Evolutionary conservation across 164 flowering plant species (phyloP).

Genomic region (Taxillus chinensis): DNA sequence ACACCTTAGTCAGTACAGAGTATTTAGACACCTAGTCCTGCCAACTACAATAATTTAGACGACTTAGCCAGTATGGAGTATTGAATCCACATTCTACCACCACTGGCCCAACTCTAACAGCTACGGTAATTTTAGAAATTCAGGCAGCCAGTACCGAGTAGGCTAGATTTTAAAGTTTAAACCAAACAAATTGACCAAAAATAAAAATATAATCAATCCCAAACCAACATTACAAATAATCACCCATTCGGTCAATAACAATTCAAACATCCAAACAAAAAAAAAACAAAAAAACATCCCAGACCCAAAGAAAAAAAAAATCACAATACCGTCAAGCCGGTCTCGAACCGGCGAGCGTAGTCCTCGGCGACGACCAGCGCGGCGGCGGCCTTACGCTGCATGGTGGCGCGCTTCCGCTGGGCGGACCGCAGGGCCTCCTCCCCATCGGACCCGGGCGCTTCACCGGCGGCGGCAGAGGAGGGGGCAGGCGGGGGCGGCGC

Average conservation of each 20-base stretch:
- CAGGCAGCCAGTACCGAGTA: too few species aligned
- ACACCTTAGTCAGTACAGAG: too few species aligned
- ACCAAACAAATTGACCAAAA: too few species aligned
- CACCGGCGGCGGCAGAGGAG: constrained; percentile 7
- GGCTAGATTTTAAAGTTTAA: too few species aligned
- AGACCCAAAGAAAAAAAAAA: background rate
- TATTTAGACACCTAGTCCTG: too few species aligned
- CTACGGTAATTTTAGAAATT: too few species aligned
- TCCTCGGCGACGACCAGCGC: constrained; percentile 74
- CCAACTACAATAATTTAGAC: too few species aligned
- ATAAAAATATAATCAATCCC: too few species aligned
- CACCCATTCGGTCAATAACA: background rate
- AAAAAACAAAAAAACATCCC: background rate
- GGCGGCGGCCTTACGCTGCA: constrained; percentile 68
- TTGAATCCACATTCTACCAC: too few species aligned
- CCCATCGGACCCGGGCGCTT: constrained; percentile 29
- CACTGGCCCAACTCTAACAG: too few species aligned
- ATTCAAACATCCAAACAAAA: background rate
- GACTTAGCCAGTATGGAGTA: too few species aligned
- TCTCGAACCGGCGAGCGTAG: constrained; percentile 62
- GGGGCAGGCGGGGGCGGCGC: constrained; percentile 22
- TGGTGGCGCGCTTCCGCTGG: constrained; percentile 57
- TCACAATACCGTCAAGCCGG: constrained; percentile 45
- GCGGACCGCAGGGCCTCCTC: constrained; percentile 24
- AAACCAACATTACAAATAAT: too few species aligned